Evolutionary conservation across 1,284 basidiomycete genomes (phyloP).

Genomic region (Naganishia sp.): DNA sequence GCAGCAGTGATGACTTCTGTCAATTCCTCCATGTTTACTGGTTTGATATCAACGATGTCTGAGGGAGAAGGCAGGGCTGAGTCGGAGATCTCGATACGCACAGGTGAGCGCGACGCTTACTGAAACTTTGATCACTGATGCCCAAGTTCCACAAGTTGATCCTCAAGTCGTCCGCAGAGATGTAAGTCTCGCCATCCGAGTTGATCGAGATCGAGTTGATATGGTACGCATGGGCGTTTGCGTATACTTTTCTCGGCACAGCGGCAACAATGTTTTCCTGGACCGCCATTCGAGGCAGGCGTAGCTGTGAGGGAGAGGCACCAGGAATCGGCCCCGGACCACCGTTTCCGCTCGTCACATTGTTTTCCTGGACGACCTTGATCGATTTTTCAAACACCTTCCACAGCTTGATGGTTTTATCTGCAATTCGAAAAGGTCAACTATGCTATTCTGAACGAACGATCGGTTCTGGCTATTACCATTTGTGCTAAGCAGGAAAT

Average conservation of each 20-base stretch:
- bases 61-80: slow-evolving; percentile 21
- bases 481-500: slow-evolving; percentile 96
- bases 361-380: slow-evolving; percentile 95
- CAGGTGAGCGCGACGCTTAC: slow-evolving; percentile 61
- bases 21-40: slow-evolving; percentile 99
- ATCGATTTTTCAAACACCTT: slow-evolving; percentile 99
- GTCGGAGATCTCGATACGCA: not conserved
- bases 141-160: slow-evolving; percentile 99
- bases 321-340: slow-evolving; percentile 32
- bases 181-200: slow-evolving; percentile 98
- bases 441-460: not conserved
- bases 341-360: slow-evolving; percentile 78
- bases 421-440: slow-evolving; percentile 55
- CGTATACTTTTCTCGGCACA: slow-evolving; percentile 97
- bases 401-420: slow-evolving; percentile 99
- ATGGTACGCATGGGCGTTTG: slow-evolving; percentile 99
- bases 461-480: slow-evolving; percentile 57
- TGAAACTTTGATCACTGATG: slow-evolving; percentile 99
- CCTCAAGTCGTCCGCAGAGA: slow-evolving; percentile 94
- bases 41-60: slow-evolving; percentile 99
- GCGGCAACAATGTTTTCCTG: slow-evolving; percentile 99
- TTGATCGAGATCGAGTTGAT: slow-evolving; percentile 99
- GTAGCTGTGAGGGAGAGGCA: slow-evolving; percentile 62
- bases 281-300: slow-evolving; percentile 82
- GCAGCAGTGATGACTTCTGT: slow-evolving; percentile 99